phyloP scores from a whole-genome alignment of 2,329 filamentous ascomycete genomes.

The Canariomyces notabilis region DNA sequence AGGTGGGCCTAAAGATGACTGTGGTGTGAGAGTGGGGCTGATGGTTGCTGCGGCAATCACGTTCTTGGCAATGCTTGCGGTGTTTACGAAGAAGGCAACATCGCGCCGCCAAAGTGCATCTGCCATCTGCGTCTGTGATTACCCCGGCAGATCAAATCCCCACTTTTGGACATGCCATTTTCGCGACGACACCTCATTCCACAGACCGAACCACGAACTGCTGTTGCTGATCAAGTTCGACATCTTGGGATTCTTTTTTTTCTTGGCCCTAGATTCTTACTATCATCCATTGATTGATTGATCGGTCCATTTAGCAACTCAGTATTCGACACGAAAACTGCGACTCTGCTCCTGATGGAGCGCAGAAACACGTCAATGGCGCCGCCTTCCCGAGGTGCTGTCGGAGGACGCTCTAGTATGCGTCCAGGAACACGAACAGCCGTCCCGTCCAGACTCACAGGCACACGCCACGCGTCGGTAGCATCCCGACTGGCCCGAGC shows the following conservation, averaged over 20 bases:
- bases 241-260: slow-evolving; percentile 7
- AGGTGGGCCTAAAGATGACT: slow-evolving; percentile 11
- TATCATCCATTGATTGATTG: not conserved
- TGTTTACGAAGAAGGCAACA: slow-evolving; percentile 10
- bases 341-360: slow-evolving; percentile 28
- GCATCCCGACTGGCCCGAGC: slow-evolving; percentile 32
- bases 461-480: slow-evolving; percentile 16
- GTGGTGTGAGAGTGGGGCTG: slow-evolving; percentile 6
- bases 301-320: not conserved
- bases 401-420: slow-evolving; percentile 27
- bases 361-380: slow-evolving; percentile 29
- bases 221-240: not conserved
- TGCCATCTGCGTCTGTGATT: too few relatives aligned
- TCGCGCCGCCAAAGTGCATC: slow-evolving; percentile 16
- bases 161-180: slow-evolving; percentile 13
- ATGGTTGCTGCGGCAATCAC: slow-evolving; percentile 18
- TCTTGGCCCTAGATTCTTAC: not conserved
- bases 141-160: slow-evolving; percentile 8
- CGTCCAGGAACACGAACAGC: slow-evolving; percentile 24
- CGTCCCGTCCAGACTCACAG: slow-evolving; percentile 18
- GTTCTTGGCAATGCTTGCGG: not conserved
- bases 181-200: slow-evolving; percentile 6
- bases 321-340: slow-evolving; percentile 13
- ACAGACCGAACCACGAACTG: slow-evolving; percentile 3
- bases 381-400: slow-evolving; percentile 16